Base-by-base conservation (phyloP, 805 yeast species). In the Saccharomycopsis sp. region DNA sequence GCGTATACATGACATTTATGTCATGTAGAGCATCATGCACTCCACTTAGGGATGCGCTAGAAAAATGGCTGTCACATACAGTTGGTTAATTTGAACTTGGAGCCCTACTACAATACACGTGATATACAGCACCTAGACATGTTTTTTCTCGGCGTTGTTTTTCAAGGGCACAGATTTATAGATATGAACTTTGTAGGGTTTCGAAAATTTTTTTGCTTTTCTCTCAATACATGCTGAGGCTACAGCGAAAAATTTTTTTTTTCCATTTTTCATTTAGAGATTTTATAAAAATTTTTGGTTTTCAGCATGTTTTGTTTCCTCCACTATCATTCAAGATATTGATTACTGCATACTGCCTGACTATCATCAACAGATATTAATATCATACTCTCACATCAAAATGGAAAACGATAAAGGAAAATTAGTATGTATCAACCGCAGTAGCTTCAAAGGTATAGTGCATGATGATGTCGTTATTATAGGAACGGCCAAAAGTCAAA, bases 361-460 rank as follows among this genome's bases (percentile, higher is more conserved):
- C n/a, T 20, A 20, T 48, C 51, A 48, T 48, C 51, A 48, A 20
- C 23, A n/a, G 4, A 18, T 5, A 3, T 3, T 20, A 8, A 51
- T 34, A 29, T 5, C 37, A 29, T 29, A 24, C 29, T 44, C 54
- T 57, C 54, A 71, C 73, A 74, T 69, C 87, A 90, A 79, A 75
- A 92, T 92, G 99, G 98, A 92, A 87, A 92, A 94, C 99, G 98
- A 94, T 79, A 91, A 89, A 84, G 98, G 99, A 80, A 96, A 91
- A 85, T 86, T 91, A 82, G 97, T 90, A 89, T 79, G 97, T 89
- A 70, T 55, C 15, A 41, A 50, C 24, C 2, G 18, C 29, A 44
- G 40, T 23, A 24, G 37, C 5, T 5, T 29, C 37, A 29, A 12
- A 12, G 37, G 37, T 29, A 12, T 29, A 29, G 37, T 29, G 37